Conservation (phyloP, 495 filamentous ascomycete species). For the Tetracladium setigerum region DNA sequence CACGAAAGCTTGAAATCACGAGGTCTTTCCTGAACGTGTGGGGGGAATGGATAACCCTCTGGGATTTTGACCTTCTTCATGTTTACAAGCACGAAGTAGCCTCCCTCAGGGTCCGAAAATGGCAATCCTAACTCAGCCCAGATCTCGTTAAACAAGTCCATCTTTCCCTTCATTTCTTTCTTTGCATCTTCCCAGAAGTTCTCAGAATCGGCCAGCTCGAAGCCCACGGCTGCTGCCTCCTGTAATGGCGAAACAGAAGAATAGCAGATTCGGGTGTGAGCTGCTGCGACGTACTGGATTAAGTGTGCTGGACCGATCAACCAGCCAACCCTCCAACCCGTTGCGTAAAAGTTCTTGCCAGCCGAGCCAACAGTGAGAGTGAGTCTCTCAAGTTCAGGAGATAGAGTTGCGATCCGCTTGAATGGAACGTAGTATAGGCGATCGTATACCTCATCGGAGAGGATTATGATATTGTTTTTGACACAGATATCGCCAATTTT, state of each 20-base stretch:
- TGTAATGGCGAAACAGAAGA: slow-evolving; percentile 87
- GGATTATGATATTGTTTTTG: slow-evolving; percentile 88
- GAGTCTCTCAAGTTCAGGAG: slow-evolving; percentile 74
- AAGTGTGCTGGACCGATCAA: slow-evolving; percentile 82
- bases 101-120: slow-evolving; percentile 89
- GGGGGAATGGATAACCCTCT: slow-evolving; percentile 73
- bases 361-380: slow-evolving; percentile 92
- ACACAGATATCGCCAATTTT: slow-evolving; percentile 85
- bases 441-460: slow-evolving; percentile 96
- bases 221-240: slow-evolving; percentile 92
- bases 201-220: slow-evolving; percentile 77
- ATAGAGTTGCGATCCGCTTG: slow-evolving; percentile 82
- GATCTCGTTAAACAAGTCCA: slow-evolving; percentile 75
- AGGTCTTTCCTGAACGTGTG: slow-evolving; percentile 75
- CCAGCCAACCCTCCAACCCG: slow-evolving; percentile 95
- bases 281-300: slow-evolving; percentile 86
- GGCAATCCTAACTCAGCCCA: slow-evolving; percentile 86
- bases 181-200: slow-evolving; percentile 87
- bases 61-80: slow-evolving; percentile 79
- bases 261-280: slow-evolving; percentile 96
- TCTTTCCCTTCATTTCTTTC: slow-evolving; percentile 82
- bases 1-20: slow-evolving; percentile 90
- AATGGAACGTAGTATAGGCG: slow-evolving; percentile 92
- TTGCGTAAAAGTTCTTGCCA: slow-evolving; percentile 97
- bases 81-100: slow-evolving; percentile 95